These are phyloP conservation scores for Solanum appendiculatum DNA, from an alignment of 257 asterid genomes.

Conservation along the genomic window DNA sequence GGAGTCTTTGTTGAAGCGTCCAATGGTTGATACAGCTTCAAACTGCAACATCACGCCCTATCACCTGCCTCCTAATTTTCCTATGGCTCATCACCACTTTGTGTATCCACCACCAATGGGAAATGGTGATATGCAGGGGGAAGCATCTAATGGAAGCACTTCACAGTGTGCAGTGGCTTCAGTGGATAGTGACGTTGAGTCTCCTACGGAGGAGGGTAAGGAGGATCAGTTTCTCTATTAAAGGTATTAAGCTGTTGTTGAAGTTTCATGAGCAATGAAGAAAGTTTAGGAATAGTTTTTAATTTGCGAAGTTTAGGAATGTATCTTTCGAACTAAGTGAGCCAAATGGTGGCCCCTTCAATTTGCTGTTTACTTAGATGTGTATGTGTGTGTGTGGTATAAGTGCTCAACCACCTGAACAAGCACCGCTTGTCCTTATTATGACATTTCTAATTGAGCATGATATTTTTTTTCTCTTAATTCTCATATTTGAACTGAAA, in stretches of 20 bases:
- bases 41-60: conserved; percentile 14
- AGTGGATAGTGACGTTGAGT: conserved; percentile 19
- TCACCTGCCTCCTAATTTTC: conserved; percentile 8
- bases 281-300: not conserved
- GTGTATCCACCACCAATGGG: conserved; percentile 29
- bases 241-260: not conserved
- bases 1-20: conserved; percentile 48
- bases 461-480: too few relatives aligned
- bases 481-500: too few relatives aligned
- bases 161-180: conserved; percentile 30
- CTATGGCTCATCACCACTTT: conserved; percentile 39
- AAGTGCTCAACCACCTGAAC: too few relatives aligned
- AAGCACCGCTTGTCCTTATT: too few relatives aligned
- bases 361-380: too few relatives aligned
- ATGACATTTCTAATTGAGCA: too few relatives aligned
- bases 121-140: conserved; percentile 37
- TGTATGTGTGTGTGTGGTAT: too few relatives aligned
- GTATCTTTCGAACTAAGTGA: not conserved
- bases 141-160: conserved; percentile 31
- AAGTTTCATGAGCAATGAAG: conserved; percentile 1
- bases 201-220: conserved; percentile 30
- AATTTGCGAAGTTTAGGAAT: not conserved
- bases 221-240: conserved; percentile 16
- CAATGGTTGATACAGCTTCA: conserved; percentile 23
- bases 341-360: not conserved